Base-by-base conservation (phyloP, 148 eudicot genomes). In the Rhododendron kiyosumense region DNA sequence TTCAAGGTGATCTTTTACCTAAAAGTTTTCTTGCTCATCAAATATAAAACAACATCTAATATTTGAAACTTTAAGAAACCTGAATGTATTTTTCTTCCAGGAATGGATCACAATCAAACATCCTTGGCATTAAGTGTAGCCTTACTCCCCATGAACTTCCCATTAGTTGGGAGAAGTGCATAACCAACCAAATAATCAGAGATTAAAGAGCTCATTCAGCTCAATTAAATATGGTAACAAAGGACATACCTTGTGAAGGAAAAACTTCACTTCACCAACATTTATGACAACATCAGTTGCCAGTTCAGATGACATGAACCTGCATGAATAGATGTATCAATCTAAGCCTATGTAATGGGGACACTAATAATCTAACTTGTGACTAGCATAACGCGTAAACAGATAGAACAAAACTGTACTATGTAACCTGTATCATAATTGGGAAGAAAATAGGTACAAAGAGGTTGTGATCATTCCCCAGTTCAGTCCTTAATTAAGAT, bases 261-360 rank as follows among this genome's bases (percentile, higher is more conserved):
- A 83, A 85, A 94, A 94, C 78, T 92, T 91, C 81, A 91, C 88
- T 41, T 90, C 97, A 74, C 88, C 93, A 52, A 94, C 93, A 81
- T 75, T 81, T 83, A 94, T 77, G 41, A 90, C 85, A 45, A 93
- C 91, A 91, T 94, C 97, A 46, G 94, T 86, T 74, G 91, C 93
- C 92, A 94, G 89, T 82, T 94, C 97, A 77, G 95, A 94, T 32
- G 91, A 88, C 63, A 93, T 90, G 43, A 92, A 90, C 91, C 96
- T 94, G 94, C 91, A 85, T 69, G 82, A 89, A 80, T 32, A 82
- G 15, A 85, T 49, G 45, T 77, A 59, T 48, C 15, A 82, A 43
- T 11, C 12, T 52, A 74, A 83, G 81, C 78, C 84, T 26, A n/a
- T 81, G 30, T 43, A 52, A 36, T 2, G n/a, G 13, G 52, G 32